Evolutionary conservation across 2,329 filamentous ascomycete genomes (phyloP), one percentile per base, ranked within the genome.

Genomic region (Ophiosphaerella korrae): DNA sequence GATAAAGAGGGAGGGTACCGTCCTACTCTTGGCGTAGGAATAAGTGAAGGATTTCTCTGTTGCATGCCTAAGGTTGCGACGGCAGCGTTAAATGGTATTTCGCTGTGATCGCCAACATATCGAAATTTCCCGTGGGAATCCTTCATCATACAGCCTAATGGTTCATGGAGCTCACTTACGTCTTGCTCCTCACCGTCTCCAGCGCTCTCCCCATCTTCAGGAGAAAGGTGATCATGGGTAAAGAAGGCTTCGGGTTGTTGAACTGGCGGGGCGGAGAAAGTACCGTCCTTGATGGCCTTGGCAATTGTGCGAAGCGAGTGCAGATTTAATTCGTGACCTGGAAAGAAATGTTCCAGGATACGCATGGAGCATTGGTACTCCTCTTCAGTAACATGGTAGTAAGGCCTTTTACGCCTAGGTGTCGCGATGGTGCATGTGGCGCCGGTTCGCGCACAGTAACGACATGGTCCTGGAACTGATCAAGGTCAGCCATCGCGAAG

Each of bases 301-400:
- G 68, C 65, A 37, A 74, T 68, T 5, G 67, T 60, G 39, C 68
- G 62, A 3, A 74, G 58, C 0, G 64, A 66, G 12, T 68, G 62
- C 7, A 73, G 58, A 45, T 72, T 74, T 14, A 74, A 56, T 40
- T 74, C 68, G 41, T 63, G 64, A 11, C 70, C 70, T 11, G 69
- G 71, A 38, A 73, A 73, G 53, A 73, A 70, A 45, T 71, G 62
- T 42, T 72, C 68, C 7, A 74, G 57, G 40, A 74, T 74, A 24
- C 67, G 64, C 63, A 72, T 69, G 2, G 70, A 67, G 38, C 71
- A 70, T 45, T 72, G 69, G 34, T 74, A 74, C 48, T 74, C 71
- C 42, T 74, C 71, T 48, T 74, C 71, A 21, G 71, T 73, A 21
- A 74, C 71, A 65, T 74, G 71, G 50, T 74, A 74, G 52, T 72